These are phyloP conservation scores for Lathyrus tuberosus DNA, from an alignment of 306 rosid genomes.

Conservation along the genomic window DNA sequence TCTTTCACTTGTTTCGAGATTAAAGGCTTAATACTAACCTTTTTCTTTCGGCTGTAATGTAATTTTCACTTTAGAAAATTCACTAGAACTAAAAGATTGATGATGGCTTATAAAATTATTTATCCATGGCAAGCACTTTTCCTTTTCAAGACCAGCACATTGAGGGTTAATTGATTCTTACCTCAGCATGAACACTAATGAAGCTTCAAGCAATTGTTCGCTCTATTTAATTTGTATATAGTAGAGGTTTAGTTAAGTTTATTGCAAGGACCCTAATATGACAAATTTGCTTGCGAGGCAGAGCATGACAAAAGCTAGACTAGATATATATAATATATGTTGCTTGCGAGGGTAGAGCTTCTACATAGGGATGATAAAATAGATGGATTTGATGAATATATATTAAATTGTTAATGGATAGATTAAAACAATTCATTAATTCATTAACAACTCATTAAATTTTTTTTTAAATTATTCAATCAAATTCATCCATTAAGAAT, in stretches of 20 bases:
- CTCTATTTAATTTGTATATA: too few species aligned
- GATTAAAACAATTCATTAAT: too few species aligned
- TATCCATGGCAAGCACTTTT: slow-evolving; percentile 5
- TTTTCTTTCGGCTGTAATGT: slow-evolving; percentile 71
- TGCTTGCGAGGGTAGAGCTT: too few species aligned
- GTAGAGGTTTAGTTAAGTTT: background rate
- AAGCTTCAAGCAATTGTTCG: slow-evolving; percentile 25
- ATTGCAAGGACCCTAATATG: background rate
- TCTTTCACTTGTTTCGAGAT: slow-evolving; percentile 56
- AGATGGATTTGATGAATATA: too few species aligned
- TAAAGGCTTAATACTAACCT: slow-evolving; percentile 22
- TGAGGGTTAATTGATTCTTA: slow-evolving; percentile 10
- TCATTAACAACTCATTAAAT: too few species aligned
- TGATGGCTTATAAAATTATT: slow-evolving; percentile 13
- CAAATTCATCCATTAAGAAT: too few species aligned
- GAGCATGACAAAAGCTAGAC: too few species aligned
- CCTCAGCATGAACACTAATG: slow-evolving; percentile 10
- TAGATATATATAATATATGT: too few species aligned
- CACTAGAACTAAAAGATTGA: slow-evolving; percentile 8
- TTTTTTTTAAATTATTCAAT: too few species aligned
- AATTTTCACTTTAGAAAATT: slow-evolving; percentile 17
- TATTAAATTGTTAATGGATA: too few species aligned
- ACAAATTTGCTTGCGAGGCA: background rate
- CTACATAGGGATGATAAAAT: too few species aligned
- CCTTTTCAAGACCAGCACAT: slow-evolving; percentile 9